Conservation (phyloP, 768 basidiomycete genomes). For the Macrocybe gigantea region DNA sequence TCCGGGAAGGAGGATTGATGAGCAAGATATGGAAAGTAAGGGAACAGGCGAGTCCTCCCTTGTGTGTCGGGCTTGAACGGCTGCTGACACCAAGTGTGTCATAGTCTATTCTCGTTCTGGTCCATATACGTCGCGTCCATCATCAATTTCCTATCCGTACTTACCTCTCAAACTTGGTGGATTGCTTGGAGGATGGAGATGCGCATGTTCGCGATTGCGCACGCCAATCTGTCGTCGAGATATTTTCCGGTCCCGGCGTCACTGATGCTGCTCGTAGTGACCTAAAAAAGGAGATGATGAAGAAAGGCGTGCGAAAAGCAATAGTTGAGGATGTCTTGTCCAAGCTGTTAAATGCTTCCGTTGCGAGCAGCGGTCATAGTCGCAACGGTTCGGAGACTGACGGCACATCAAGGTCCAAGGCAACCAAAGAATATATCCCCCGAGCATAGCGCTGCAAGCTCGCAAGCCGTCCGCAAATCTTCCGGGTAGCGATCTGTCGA, state of each 20-base stretch:
- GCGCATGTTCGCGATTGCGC: conserved; percentile 85
- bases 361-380: conserved; percentile 39
- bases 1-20: conserved; percentile 66
- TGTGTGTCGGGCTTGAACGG: conserved; percentile 1
- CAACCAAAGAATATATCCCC: conserved; percentile 63
- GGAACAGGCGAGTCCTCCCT: conserved; percentile 61
- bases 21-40: conserved; percentile 85
- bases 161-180: conserved; percentile 76
- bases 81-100: conserved; percentile 1
- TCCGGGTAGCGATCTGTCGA: conserved; percentile 28
- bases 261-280: conserved; percentile 87
- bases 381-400: conserved; percentile 58
- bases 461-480: conserved; percentile 30
- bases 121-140: conserved; percentile 66
- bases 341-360: conserved; percentile 49
- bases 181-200: conserved; percentile 86
- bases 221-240: conserved; percentile 69
- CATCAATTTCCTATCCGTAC: conserved; percentile 75
- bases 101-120: conserved; percentile 61
- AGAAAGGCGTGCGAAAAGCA: conserved; percentile 81
- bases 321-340: conserved; percentile 77
- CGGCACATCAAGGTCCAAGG: conserved; percentile 31
- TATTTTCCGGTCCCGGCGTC: conserved; percentile 81
- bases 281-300: conserved; percentile 86
- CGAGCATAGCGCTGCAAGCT: conserved; percentile 58